These are phyloP conservation scores for Chloroidium sp. DNA, from an alignment of 163 green algal genomes.

Conservation along the genomic window DNA sequence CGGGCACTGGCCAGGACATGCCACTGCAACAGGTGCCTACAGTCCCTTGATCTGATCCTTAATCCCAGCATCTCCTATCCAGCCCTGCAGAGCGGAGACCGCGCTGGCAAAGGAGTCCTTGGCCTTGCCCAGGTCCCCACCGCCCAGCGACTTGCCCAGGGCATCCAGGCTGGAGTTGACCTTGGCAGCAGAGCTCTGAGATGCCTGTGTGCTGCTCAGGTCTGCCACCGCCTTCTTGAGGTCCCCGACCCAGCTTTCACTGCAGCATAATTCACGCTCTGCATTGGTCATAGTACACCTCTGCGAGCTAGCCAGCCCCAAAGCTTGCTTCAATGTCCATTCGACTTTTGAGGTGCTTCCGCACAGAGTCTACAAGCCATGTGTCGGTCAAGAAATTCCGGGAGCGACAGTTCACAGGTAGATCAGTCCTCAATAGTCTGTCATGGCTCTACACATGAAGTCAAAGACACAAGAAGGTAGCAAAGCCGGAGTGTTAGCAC, in stretches of 20 bases:
- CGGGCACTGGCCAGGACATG: no score
- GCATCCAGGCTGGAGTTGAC: neutral
- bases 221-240: conserved; percentile 13
- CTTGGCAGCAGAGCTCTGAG: conserved; percentile 8
- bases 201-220: conserved; percentile 10
- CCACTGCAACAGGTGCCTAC: neutral
- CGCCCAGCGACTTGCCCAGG: neutral
- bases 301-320: neutral
- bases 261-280: conserved; percentile 2
- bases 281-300: neutral
- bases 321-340: no score
- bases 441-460: no score
- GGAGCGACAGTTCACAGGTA: neutral
- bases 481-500: no score
- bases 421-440: no score
- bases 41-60: conserved; percentile 6
- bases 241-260: conserved; percentile 18
- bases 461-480: no score
- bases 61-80: conserved; percentile 12
- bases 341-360: no score
- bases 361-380: no score
- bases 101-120: conserved; percentile 15
- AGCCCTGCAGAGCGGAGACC: conserved; percentile 18
- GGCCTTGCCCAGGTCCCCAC: conserved; percentile 1
- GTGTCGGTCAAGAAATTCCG: no score